Evolutionary conservation across 805 yeast species (phyloP), one percentile per base, ranked within the genome.

Genomic region (Candida palmyrensis): DNA sequence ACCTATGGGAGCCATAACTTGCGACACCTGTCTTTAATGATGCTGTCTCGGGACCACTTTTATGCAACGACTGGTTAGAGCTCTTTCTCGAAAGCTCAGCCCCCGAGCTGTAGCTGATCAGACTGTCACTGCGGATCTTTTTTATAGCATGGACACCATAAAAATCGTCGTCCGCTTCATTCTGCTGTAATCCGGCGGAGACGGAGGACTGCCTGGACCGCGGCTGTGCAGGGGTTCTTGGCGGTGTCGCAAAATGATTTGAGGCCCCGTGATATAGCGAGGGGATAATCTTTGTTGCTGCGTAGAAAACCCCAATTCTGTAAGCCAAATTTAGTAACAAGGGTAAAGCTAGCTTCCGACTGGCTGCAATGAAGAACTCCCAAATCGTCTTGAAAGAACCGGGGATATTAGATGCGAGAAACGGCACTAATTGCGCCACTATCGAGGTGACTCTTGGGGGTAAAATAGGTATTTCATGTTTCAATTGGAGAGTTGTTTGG

Each of bases 281-380:
- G 2, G 98, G 98, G 14, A 92, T 86, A 40, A 92, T 88, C 51
- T 95, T 82, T 11, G 97, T 85, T 2, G 97, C 96, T 2, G 96
- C 87, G 52, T 79, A 79, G 48, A 90, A 87, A 8, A 89, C 95
- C 4, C 84, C 71, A 14, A 90, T 77, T 47, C 98, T 73, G 51
- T 85, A 90, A 2, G 88, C 85, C 47, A 92, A 64, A 45, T 88
- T 88, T 17, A 88, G 68, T 18, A 86, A 62, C 16, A 92, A 79
- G 5, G 95, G 84, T 6, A 95, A 77, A 0, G 95, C 82, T 34
- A 88, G 64, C 19, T 89, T 83, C 33, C 62, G 65, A 25, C 67
- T 57, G n/a, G 77, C 67, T 45, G 67, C 56, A 19, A 71, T 61
- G 34, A 73, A 59, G 42, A 72, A 73, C 38, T 71, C 76, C 73